Evolutionary conservation across 1,284 basidiomycete species (phyloP).

Genomic region (Moesziomyces sp.): DNA sequence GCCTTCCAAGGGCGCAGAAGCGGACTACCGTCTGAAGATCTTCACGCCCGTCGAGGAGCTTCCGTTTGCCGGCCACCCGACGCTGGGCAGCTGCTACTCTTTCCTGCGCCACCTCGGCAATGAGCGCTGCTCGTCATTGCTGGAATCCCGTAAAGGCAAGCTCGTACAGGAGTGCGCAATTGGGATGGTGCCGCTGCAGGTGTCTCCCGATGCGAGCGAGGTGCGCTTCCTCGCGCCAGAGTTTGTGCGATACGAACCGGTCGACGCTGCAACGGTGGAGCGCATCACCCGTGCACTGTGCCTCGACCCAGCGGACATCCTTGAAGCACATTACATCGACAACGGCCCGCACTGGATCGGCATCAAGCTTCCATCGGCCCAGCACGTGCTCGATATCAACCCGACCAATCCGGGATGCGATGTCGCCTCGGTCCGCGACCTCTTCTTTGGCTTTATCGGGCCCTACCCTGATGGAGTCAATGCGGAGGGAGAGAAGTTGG

Average conservation of each 20-base stretch:
- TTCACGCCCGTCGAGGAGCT: slow-evolving; percentile 56
- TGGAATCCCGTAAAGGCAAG: slow-evolving; percentile 13
- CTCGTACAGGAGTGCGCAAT: slow-evolving; percentile 58
- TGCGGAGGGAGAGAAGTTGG: slow-evolving; percentile 15
- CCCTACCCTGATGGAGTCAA: slow-evolving; percentile 33
- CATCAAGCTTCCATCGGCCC: slow-evolving; percentile 36
- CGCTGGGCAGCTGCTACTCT: slow-evolving; percentile 55
- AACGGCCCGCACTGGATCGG: slow-evolving; percentile 61
- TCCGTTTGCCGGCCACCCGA: slow-evolving; percentile 62
- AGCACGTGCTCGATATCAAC: slow-evolving; percentile 46
- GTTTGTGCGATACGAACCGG: slow-evolving; percentile 34
- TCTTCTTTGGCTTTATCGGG: slow-evolving; percentile 53
- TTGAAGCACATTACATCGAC: slow-evolving; percentile 48
- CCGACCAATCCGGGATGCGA: slow-evolving; percentile 15
- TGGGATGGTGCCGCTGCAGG: slow-evolving; percentile 37
- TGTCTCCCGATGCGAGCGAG: slow-evolving; percentile 10
- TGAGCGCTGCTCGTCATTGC: neutral
- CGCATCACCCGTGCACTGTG: slow-evolving; percentile 27
- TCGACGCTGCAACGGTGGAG: slow-evolving; percentile 24
- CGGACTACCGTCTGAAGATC: slow-evolving; percentile 57
- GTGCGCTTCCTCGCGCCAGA: slow-evolving; percentile 48
- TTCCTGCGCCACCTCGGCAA: slow-evolving; percentile 33
- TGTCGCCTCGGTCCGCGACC: slow-evolving; percentile 15
- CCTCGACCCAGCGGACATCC: slow-evolving; percentile 21
- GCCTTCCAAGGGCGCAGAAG: slow-evolving; percentile 18